Base-by-base conservation (phyloP, 75 land plant species). In the Selaginella moellendorffii region DNA sequence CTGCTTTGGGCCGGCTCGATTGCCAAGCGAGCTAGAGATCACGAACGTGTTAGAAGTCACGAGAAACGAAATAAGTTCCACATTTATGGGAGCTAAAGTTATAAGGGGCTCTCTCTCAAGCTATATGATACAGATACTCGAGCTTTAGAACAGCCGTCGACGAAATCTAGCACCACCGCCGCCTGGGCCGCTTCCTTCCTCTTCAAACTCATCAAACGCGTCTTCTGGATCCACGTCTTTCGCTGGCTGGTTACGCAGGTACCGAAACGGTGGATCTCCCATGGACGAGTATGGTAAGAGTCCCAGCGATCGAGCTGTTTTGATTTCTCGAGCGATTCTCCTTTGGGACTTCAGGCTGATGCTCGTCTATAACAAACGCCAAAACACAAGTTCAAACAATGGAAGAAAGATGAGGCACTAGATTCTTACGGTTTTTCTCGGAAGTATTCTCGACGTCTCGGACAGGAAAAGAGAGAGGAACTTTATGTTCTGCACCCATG, bases 381-480 rank as follows among this genome's bases (percentile, higher is more conserved):
- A 26, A 62, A 36, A 14, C 46, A 36, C 46, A 36, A 5, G 46
- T 36, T 5, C 14, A 36, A 14, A 36, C 10, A 36, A 14, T 5
- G 46, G 14, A 14, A 36, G 46, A 36, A 14, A 36, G 46, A 36
- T 5, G 14, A 14, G 14, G 46, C 5, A 14, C 5, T 5, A 36
- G n/a, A 18, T 5, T 5, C 64, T 29, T 64, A 70, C 72, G 54
- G 26, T 53, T 65, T 67, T 31, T 42, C 52, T 63, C 28, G 74
- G 74, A 31, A 65, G 68, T 65, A 71, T 71, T 42, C 63, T 71
- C 21, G 74, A 71, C 26, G 74, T 71, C 69, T 71, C 74, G 17
- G 69, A 12, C n/a, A 71, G 54, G 24, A 71, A 71, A 20, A 52
- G 54, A 1, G 74, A 71, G 1, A 71, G 61, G 23, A 64, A 71